Evolutionary conservation across 2,329 filamentous ascomycete species (phyloP).

Genomic region (Knoxdaviesia capensis): DNA sequence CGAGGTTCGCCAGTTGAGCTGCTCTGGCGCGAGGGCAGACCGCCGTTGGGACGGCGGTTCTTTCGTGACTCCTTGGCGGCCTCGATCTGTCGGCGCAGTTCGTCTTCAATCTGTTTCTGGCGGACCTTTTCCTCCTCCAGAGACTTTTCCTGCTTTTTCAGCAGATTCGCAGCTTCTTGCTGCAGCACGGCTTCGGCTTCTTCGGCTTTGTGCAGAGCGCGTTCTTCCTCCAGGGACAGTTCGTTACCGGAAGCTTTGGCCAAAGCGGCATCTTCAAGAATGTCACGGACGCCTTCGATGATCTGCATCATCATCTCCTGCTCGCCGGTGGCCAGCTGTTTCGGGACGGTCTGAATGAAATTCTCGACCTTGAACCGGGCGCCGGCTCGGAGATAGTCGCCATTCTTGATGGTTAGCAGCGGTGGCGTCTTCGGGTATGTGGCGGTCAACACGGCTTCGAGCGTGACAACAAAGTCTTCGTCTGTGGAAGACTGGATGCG

Average conservation of each 20-base stretch:
- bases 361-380: slow-evolving; percentile 52
- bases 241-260: slow-evolving; percentile 55
- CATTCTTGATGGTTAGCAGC: slow-evolving; percentile 45
- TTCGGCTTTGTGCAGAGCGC: slow-evolving; percentile 61
- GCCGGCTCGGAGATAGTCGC: slow-evolving; percentile 44
- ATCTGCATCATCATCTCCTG: slow-evolving; percentile 45
- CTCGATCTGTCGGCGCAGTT: slow-evolving; percentile 46
- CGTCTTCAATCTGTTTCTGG: slow-evolving; percentile 51
- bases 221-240: slow-evolving; percentile 73
- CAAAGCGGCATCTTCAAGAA: slow-evolving; percentile 71
- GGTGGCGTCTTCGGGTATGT: slow-evolving; percentile 81
- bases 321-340: slow-evolving; percentile 27
- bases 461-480: slow-evolving; percentile 45
- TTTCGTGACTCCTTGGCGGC: slow-evolving; percentile 43
- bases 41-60: slow-evolving; percentile 29
- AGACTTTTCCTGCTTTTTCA: slow-evolving; percentile 30
- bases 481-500: slow-evolving; percentile 55
- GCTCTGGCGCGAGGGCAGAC: slow-evolving; percentile 13
- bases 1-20: slow-evolving; percentile 10
- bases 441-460: slow-evolving; percentile 68
- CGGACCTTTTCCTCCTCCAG: slow-evolving; percentile 52
- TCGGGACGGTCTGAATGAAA: slow-evolving; percentile 37
- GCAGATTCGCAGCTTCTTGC: slow-evolving; percentile 14
- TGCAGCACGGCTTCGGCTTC: slow-evolving; percentile 31
- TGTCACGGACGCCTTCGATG: slow-evolving; percentile 47